Percentiles rank a stretch among this genome's conserved stretches.
phyloP scores from a whole-genome alignment of 768 basidiomycete species.

The Boletus sp. region DNA sequence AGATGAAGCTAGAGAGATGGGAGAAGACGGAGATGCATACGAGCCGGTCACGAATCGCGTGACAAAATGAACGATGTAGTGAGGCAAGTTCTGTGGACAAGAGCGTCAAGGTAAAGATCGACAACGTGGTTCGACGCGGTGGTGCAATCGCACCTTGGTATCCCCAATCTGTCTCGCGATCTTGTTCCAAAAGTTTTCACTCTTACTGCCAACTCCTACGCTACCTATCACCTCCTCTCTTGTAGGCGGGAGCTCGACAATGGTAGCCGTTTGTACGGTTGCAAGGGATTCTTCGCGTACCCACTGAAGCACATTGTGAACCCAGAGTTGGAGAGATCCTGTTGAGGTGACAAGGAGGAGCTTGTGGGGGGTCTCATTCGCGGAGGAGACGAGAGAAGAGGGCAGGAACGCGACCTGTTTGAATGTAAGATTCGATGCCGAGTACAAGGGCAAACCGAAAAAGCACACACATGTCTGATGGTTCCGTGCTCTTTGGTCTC shows the following conservation, averaged over 20 bases:
- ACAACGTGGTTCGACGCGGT: neutral
- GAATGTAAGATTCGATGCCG: neutral
- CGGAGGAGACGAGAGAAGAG: slow-evolving; percentile 37
- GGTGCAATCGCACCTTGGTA: slow-evolving; percentile 44
- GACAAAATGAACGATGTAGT: slow-evolving; percentile 62
- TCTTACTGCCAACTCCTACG: neutral
- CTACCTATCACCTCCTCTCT: slow-evolving; percentile 23
- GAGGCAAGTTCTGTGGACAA: slow-evolving; percentile 60
- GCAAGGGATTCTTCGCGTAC: slow-evolving; percentile 79
- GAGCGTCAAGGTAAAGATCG: neutral
- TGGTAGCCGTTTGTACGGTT: slow-evolving; percentile 57
- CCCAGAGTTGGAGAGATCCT: slow-evolving; percentile 76
- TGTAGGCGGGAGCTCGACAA: slow-evolving; percentile 76
- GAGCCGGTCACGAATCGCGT: slow-evolving; percentile 71
- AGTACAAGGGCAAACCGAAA: neutral
- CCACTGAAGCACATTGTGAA: slow-evolving; percentile 62
- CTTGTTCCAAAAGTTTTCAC: slow-evolving; percentile 51
- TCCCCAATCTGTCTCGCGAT: slow-evolving; percentile 57
- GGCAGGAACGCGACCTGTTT: slow-evolving; percentile 51
- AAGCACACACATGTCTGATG: slow-evolving; percentile 56
- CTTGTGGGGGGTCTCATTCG: slow-evolving; percentile 36
- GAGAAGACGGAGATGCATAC: slow-evolving; percentile 48
- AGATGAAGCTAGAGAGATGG: slow-evolving; percentile 25
- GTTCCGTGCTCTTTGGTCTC: slow-evolving; percentile 65
- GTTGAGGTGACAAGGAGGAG: slow-evolving; percentile 67